Conservation (phyloP, 345 rosid genomes). For the Sisymbrium altissimum region DNA sequence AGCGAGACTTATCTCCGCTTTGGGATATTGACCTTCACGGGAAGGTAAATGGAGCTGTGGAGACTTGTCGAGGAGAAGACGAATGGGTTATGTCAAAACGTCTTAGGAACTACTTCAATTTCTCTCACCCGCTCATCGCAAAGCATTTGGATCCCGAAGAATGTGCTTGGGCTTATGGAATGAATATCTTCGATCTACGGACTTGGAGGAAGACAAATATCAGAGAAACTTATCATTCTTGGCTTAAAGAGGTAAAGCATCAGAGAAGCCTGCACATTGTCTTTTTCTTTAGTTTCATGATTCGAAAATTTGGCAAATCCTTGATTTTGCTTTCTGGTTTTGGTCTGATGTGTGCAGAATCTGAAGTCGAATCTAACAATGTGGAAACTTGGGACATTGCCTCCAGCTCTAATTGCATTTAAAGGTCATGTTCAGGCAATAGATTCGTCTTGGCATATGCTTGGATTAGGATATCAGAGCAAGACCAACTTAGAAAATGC, state of each 20-base stretch:
- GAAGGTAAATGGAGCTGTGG: constrained; percentile 97
- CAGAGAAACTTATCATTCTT: constrained; percentile 82
- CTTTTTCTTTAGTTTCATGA: neutral
- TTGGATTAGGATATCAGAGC: constrained; percentile 92
- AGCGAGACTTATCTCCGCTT: constrained; percentile 85
- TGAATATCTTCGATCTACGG: constrained; percentile 91
- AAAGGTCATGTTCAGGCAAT: constrained; percentile 85
- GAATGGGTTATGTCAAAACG: constrained; percentile 98
- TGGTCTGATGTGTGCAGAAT: constrained; percentile 50
- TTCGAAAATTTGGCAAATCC: neutral
- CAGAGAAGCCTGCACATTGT: neutral
- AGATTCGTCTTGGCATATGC: constrained; percentile 93
- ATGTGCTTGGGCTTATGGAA: constrained; percentile 99
- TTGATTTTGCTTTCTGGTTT: constrained; percentile 4
- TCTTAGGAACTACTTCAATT: constrained; percentile 95
- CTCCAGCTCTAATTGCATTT: constrained; percentile 95
- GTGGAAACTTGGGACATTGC: constrained; percentile 99
- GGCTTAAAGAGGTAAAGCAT: constrained; percentile 80
- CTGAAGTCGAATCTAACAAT: constrained; percentile 83
- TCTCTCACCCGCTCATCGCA: constrained; percentile 86
- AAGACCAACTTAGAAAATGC: constrained; percentile 60
- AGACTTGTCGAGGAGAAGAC: constrained; percentile 96
- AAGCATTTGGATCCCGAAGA: constrained; percentile 83
- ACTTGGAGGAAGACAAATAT: constrained; percentile 90
- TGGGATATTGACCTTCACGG: constrained; percentile 90